Evolutionary conservation across 148 eudicot genomes (phyloP).

Genomic region (Agrostemma githago): DNA sequence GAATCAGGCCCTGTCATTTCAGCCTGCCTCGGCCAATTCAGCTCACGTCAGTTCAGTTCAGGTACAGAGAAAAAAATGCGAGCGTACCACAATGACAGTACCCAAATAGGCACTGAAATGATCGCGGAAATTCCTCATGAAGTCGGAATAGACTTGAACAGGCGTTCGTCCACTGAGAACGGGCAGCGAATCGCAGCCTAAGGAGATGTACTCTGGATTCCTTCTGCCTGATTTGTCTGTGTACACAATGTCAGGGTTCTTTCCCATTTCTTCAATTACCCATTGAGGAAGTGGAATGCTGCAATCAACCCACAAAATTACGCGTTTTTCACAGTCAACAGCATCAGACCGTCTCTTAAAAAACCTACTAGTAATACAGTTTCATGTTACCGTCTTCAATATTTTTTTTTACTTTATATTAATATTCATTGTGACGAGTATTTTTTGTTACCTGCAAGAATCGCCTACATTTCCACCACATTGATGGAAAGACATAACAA

Average conservation of each 20-base stretch:
- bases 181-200: constrained; percentile 83
- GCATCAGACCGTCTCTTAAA: too few relatives aligned
- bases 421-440: too few relatives aligned
- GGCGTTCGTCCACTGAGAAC: constrained; percentile 92
- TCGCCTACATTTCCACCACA: constrained; percentile 99
- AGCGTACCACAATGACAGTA: constrained; percentile 56
- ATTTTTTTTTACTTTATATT: too few relatives aligned
- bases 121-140: constrained; percentile 77
- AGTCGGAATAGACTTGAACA: constrained; percentile 82
- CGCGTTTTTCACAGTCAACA: too few relatives aligned
- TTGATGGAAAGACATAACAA: constrained; percentile 91
- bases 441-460: constrained; percentile 69
- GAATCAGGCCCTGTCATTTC: not conserved
- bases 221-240: constrained; percentile 86
- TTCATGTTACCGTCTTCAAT: too few relatives aligned
- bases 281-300: constrained; percentile 94
- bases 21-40: too few relatives aligned
- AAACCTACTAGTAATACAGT: too few relatives aligned
- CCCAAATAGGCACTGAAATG: constrained; percentile 69
- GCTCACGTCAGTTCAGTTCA: too few relatives aligned
- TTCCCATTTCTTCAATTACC: constrained; percentile 90
- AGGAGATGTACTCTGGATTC: constrained; percentile 79
- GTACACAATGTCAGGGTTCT: constrained; percentile 81
- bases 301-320: constrained; percentile 16
- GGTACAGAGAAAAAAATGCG: too few relatives aligned